phyloP scores from a whole-genome alignment of 331 rosid genomes.

The Malus hybrid region DNA sequence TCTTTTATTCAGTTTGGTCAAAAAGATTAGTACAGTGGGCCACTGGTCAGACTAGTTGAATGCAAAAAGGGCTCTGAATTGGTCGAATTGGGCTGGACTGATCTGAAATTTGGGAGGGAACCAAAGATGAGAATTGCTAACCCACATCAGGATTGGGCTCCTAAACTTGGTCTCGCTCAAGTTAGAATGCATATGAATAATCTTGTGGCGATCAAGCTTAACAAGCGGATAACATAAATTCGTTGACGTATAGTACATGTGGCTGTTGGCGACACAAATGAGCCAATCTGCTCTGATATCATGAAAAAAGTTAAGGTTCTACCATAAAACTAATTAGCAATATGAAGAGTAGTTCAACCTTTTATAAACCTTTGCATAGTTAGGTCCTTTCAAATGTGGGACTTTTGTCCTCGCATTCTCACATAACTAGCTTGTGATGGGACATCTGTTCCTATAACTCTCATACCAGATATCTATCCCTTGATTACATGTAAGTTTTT shows the following conservation, averaged over 20 bases:
- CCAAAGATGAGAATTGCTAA: neutral
- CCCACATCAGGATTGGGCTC: neutral
- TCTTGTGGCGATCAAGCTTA: no score
- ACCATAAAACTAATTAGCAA: neutral
- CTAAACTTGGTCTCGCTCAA: neutral
- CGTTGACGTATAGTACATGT: accelerated
- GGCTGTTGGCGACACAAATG: accelerated
- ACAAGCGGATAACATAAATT: no score
- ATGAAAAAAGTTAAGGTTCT: no score
- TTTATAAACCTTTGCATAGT: no score
- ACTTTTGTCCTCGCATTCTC: no score
- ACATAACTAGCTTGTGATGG: no score
- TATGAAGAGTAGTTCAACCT: neutral
- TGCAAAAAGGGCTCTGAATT: neutral
- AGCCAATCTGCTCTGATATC: accelerated
- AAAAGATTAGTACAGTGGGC: conserved; percentile 6
- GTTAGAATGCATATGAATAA: neutral
- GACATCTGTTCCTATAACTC: no score
- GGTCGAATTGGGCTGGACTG: neutral
- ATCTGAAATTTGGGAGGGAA: neutral
- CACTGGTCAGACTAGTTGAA: neutral
- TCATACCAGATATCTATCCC: no score
- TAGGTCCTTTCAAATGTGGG: accelerated
- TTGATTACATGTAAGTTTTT: no score
- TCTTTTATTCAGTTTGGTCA: conserved; percentile 9